Evolutionary conservation across 202 grass and related monocot species (phyloP).

Genomic region (Saccharum hybrid): DNA sequence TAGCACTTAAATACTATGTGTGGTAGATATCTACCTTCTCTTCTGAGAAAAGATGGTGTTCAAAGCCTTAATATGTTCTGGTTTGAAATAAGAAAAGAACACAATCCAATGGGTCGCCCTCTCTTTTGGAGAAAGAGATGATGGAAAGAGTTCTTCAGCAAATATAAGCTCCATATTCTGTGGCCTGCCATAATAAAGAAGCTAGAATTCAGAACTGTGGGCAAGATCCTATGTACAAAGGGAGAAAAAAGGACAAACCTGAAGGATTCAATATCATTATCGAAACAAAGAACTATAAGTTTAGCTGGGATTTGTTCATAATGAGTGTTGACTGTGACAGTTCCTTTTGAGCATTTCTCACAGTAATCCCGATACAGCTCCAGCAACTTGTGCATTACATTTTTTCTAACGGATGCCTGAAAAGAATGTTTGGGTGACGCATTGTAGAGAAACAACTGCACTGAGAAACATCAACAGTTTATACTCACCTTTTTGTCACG

Average conservation of each 20-base stretch:
- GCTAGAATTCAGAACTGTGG: conserved; percentile 40
- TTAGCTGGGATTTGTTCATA: conserved; percentile 94
- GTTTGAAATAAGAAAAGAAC: conserved; percentile 83
- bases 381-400: conserved; percentile 78
- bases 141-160: conserved; percentile 82
- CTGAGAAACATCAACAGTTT: conserved; percentile 34
- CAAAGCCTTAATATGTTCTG: conserved; percentile 80
- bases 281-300: conserved; percentile 69
- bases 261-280: conserved; percentile 76
- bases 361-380: conserved; percentile 85
- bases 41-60: conserved; percentile 76
- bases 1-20: conserved; percentile 17
- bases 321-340: conserved; percentile 50
- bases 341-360: conserved; percentile 79
- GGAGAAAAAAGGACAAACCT: conserved; percentile 55
- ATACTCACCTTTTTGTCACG: conserved; percentile 88
- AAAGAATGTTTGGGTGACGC: conserved; percentile 36
- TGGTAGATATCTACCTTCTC: conserved; percentile 62
- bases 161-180: conserved; percentile 81
- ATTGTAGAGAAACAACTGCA: conserved; percentile 21
- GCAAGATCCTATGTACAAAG: conserved; percentile 16
- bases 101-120: conserved; percentile 85
- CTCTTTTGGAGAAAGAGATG: conserved; percentile 82
- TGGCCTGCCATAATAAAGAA: conserved; percentile 58
- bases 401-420: conserved; percentile 91